Percentiles rank a stretch among this genome's conserved stretches.
Conservation (phyloP, 2,329 filamentous ascomycete species). For the Sclerotinia minor region DNA sequence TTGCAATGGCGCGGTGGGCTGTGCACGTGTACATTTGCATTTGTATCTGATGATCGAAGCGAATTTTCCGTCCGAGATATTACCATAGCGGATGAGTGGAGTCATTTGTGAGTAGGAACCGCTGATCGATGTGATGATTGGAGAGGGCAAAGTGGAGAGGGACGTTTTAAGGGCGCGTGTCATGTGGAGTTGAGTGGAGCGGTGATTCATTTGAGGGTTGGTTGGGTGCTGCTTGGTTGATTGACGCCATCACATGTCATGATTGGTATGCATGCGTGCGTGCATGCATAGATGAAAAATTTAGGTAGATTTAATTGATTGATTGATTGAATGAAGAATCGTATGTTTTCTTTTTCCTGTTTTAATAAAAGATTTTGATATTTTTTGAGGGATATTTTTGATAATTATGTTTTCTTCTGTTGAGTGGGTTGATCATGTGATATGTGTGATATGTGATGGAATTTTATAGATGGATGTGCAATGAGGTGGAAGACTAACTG, state of each 20-base stretch:
- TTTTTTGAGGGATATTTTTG: not conserved
- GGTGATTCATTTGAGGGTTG: not conserved
- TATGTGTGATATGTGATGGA: too few species aligned
- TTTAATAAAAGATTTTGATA: too few species aligned
- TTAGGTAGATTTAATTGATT: too few species aligned
- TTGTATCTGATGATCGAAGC: conserved; percentile 4
- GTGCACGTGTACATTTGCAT: conserved; percentile 14
- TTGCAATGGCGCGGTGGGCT: conserved; percentile 5
- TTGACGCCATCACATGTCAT: not conserved
- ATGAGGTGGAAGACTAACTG: too few species aligned
- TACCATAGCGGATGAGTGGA: conserved; percentile 3
- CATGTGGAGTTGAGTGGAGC: conserved; percentile 1
- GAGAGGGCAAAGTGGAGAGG: conserved; percentile 11
- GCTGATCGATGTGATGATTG: conserved; percentile 5
- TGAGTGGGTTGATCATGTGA: too few species aligned
- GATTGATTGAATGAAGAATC: not conserved
- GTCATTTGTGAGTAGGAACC: not conserved
- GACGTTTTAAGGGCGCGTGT: conserved; percentile 2
- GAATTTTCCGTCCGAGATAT: conserved; percentile 9
- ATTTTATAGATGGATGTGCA: too few species aligned
- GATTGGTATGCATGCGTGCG: too few species aligned
- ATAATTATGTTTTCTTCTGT: too few species aligned
- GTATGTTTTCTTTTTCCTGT: too few species aligned
- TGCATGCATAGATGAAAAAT: not conserved
- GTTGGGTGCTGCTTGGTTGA: not conserved